These are phyloP conservation scores for Phytophthora melonis DNA, from an alignment of 352 stramenopile genomes.

Conservation along the genomic window DNA sequence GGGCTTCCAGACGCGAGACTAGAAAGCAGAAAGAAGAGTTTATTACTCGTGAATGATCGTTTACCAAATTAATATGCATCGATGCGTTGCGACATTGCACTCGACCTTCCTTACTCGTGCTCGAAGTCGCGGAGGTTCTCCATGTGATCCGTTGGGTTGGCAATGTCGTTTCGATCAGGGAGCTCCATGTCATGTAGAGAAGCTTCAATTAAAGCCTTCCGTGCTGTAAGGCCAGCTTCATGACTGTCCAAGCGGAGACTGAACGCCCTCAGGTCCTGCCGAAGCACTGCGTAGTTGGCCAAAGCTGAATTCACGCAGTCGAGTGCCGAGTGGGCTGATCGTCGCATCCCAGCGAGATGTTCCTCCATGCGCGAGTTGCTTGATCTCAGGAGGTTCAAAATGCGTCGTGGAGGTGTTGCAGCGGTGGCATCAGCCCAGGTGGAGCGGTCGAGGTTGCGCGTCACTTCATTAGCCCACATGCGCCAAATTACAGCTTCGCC, in stretches of 20 bases:
- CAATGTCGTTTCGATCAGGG: constrained; percentile 3
- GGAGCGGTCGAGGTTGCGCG: constrained; percentile 14
- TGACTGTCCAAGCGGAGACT: constrained; percentile 6
- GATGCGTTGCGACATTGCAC: neutral
- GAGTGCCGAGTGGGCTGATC: neutral
- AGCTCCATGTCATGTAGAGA: constrained; percentile 5
- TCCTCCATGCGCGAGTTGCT: constrained; percentile 8
- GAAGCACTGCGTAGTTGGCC: constrained; percentile 1
- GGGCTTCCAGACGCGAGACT: neutral
- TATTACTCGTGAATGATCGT: neutral
- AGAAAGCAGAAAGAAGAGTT: neutral
- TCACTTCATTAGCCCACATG: constrained; percentile 31
- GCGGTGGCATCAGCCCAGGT: constrained; percentile 13
- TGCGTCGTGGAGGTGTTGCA: constrained; percentile 4
- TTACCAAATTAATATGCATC: neutral
- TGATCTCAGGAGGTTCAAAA: constrained; percentile 14
- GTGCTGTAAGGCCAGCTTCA: neutral
- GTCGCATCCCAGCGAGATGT: neutral
- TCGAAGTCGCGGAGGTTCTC: constrained; percentile 29
- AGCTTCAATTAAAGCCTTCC: constrained; percentile 12
- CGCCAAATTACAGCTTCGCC: constrained; percentile 22
- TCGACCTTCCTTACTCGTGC: constrained; percentile 18
- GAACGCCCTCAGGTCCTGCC: constrained; percentile 2
- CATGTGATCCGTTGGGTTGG: constrained; percentile 13
- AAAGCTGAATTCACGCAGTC: constrained; percentile 12